Conservation (phyloP, 2,329 filamentous ascomycete genomes). For the Fusarium praegraminearum region DNA sequence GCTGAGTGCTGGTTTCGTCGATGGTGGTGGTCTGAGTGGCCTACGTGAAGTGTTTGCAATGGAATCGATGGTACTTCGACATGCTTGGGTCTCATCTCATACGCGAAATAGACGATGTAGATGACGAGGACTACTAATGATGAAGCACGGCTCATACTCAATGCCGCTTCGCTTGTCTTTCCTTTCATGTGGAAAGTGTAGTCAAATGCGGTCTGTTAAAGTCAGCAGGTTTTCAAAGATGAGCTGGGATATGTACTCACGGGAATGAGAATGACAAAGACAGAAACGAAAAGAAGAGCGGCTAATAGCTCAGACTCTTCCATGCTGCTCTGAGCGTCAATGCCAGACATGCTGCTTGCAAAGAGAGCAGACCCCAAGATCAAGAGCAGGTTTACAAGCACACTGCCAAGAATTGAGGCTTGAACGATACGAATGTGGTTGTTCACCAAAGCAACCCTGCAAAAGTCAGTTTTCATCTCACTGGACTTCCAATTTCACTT, state of each 20-base stretch:
- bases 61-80: constrained; percentile 78
- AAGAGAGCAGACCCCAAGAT: constrained; percentile 83
- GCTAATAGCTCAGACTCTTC: constrained; percentile 53
- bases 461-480: constrained; percentile 26
- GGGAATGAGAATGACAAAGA: constrained; percentile 55
- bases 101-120: constrained; percentile 79
- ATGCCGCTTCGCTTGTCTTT: constrained; percentile 69
- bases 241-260: constrained; percentile 37
- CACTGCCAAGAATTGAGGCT: constrained; percentile 80
- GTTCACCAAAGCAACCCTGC: constrained; percentile 63
- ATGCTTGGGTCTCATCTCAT: constrained; percentile 75
- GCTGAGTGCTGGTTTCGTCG: constrained; percentile 21
- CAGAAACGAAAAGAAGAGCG: constrained; percentile 54
- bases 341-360: constrained; percentile 74
- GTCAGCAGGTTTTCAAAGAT: neutral
- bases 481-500: neutral
- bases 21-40: constrained; percentile 4
- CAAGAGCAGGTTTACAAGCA: constrained; percentile 79
- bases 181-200: constrained; percentile 66
- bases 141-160: constrained; percentile 82
- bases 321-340: constrained; percentile 66
- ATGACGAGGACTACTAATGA: constrained; percentile 79
- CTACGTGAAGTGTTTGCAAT: constrained; percentile 69
- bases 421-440: constrained; percentile 81
- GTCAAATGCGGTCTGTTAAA: constrained; percentile 56